phyloP scores from a whole-genome alignment of 2,329 filamentous ascomycete species.

The Sporothrix globosa region DNA sequence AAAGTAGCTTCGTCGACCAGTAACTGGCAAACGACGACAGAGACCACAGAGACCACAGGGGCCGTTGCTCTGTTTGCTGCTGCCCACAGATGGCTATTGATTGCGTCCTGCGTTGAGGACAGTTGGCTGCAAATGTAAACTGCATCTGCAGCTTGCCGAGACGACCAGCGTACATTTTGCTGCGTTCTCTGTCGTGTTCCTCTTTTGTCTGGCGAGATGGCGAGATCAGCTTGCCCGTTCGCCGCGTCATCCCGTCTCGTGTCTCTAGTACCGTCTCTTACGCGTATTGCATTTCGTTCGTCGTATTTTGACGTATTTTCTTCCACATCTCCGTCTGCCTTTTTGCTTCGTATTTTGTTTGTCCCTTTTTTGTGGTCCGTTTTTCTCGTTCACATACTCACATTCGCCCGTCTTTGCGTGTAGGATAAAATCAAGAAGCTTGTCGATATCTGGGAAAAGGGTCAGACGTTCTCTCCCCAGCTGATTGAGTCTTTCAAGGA shows the following conservation, averaged over 20 bases:
- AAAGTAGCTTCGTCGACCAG: neutral
- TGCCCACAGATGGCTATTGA: neutral
- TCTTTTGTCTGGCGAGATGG: neutral
- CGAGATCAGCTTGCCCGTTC: neutral
- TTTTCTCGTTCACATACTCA: conserved; percentile 9
- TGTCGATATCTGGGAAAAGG: conserved; percentile 19
- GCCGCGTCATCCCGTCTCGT: neutral
- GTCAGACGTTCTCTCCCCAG: conserved; percentile 61
- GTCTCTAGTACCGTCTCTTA: neutral
- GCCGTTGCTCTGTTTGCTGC: neutral
- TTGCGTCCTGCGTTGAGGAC: neutral
- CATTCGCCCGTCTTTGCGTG: neutral
- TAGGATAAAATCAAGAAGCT: conserved; percentile 24
- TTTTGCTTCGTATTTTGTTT: neutral
- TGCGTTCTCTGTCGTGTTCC: neutral
- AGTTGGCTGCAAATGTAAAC: neutral
- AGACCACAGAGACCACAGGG: neutral
- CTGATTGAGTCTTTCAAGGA: conserved; percentile 84
- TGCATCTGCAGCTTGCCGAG: conserved; percentile 26
- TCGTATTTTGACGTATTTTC: conserved; percentile 5
- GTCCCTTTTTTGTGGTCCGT: neutral
- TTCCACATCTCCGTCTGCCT: neutral
- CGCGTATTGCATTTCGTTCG: neutral
- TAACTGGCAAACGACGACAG: conserved; percentile 15
- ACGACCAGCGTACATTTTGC: neutral